phyloP scores from a whole-genome alignment of 345 rosid genomes.

The Eucalyptus sp. region DNA sequence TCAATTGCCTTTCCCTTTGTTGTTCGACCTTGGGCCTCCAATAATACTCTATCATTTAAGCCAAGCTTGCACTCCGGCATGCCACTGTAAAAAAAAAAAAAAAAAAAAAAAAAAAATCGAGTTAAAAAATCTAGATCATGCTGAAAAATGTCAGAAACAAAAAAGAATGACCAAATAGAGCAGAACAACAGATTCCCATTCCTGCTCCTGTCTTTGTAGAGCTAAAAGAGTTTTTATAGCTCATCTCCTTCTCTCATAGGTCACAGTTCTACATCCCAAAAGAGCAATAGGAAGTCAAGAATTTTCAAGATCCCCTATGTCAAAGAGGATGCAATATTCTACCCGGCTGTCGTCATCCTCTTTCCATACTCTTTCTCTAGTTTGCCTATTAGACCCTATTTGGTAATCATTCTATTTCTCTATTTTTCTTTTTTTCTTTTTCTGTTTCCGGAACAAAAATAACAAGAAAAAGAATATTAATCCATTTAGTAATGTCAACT shows the following conservation, averaged over 20 bases:
- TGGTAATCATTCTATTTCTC: too few relatives aligned
- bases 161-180: not conserved
- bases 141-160: not conserved
- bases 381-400: not conserved
- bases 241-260: not conserved
- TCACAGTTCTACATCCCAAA: not conserved
- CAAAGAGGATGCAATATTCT: not conserved
- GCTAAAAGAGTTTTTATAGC: not conserved
- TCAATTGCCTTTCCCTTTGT: constrained; percentile 96
- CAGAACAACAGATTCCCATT: not conserved
- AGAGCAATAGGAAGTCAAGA: not conserved
- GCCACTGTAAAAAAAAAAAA: constrained; percentile 42
- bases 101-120: not conserved
- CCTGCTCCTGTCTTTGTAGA: not conserved
- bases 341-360: not conserved
- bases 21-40: constrained; percentile 95
- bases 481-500: too few relatives aligned
- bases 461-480: too few relatives aligned
- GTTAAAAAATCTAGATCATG: not conserved
- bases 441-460: too few relatives aligned
- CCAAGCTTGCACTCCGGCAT: constrained; percentile 99
- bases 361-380: not conserved
- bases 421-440: too few relatives aligned
- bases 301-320: not conserved
- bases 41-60: constrained; percentile 78